These are phyloP conservation scores for Perilla frutescens DNA, from an alignment of 257 asterid species.

Conservation along the genomic window DNA sequence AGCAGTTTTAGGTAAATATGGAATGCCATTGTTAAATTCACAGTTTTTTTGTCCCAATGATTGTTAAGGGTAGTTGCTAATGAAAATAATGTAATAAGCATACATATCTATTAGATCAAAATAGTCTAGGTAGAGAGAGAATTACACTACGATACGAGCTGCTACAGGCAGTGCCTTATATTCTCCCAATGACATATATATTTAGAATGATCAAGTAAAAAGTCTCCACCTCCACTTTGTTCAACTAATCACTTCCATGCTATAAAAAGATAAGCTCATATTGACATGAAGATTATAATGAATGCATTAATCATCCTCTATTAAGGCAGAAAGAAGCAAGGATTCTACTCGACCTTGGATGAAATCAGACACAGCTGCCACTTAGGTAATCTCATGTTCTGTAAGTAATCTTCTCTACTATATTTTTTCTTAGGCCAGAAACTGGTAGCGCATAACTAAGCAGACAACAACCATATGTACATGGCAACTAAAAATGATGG, in stretches of 20 bases:
- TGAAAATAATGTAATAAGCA: neutral
- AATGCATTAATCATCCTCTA: neutral
- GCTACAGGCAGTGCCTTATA: neutral
- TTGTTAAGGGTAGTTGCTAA: neutral
- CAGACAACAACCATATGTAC: neutral
- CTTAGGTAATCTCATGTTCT: neutral
- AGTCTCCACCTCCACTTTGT: neutral
- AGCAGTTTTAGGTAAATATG: neutral
- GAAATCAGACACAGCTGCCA: neutral
- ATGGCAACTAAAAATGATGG: neutral
- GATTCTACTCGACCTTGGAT: neutral
- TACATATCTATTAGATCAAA: neutral
- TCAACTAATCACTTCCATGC: neutral
- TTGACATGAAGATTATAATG: neutral
- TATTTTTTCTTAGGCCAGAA: neutral
- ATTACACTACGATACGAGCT: neutral
- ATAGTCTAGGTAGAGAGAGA: neutral
- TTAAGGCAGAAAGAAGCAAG: neutral
- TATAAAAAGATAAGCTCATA: neutral
- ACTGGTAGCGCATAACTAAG: neutral
- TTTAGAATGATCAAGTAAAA: neutral
- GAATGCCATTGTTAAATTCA: neutral
- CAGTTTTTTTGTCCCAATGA: constrained; percentile 2
- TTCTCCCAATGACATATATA: too few relatives aligned
- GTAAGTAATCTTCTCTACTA: neutral